phyloP scores from a whole-genome alignment of 2,329 filamentous ascomycete genomes.

The Pseudogymnoascus sp. region DNA sequence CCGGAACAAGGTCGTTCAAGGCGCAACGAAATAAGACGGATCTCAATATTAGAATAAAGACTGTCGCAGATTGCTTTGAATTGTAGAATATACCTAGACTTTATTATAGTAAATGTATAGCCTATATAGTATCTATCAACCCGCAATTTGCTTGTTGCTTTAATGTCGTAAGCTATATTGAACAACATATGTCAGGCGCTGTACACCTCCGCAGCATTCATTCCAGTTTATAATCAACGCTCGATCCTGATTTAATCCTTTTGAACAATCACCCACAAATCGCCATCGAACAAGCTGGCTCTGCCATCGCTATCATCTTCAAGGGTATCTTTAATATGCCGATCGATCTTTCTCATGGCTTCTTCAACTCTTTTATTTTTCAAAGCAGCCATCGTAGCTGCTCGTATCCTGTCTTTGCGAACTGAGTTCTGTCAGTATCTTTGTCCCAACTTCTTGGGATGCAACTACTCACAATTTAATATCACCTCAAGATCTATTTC shows the following conservation, averaged over 20 bases:
- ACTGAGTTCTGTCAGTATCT: neutral
- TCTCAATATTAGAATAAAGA: neutral
- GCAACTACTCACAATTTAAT: neutral
- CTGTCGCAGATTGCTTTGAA: no score
- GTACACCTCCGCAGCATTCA: neutral
- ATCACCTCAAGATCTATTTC: neutral
- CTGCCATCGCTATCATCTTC: neutral
- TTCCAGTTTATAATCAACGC: neutral
- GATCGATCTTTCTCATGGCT: neutral
- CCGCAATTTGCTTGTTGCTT: neutral
- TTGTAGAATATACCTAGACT: neutral
- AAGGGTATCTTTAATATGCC: neutral
- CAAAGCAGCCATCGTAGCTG: neutral
- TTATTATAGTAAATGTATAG: neutral
- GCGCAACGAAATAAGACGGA: neutral
- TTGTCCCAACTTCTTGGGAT: neutral
- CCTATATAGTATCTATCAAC: neutral
- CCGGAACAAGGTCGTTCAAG: neutral
- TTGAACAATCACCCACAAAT: conserved; percentile 1
- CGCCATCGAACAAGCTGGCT: neutral
- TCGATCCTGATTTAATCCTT: neutral
- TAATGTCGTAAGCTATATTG: neutral
- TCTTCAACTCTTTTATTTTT: neutral
- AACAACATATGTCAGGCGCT: neutral
- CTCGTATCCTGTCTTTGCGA: neutral